Evolutionary conservation across 352 stramenopile genomes (phyloP), one percentile per base, ranked within the genome.

Genomic region (Globisporangium takayamanum): DNA sequence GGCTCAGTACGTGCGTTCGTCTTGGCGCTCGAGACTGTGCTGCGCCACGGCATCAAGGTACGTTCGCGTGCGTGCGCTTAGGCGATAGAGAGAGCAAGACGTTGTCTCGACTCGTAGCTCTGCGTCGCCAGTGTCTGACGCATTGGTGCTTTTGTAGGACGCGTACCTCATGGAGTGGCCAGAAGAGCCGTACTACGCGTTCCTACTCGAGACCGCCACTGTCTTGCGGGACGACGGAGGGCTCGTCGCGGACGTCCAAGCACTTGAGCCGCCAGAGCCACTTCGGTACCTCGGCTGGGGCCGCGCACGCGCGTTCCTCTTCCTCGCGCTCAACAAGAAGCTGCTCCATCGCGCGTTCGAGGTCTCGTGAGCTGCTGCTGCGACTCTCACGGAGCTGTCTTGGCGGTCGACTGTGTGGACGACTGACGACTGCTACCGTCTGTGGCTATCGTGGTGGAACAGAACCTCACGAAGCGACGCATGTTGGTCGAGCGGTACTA

Each of bases 321-420:
- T 84, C 18, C 48, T 84, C 45, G 79, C 80, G n/a, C 64, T 93
- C 48, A 93, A 88, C 50, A 87, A 82, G 57, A 77, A 78, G 37
- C 77, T 93, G 36, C 72, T 93, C 10, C 83, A 89, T 39, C 77
- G 76, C 30, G 83, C 79, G 1, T 80, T 93, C 28, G 83, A 93
- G 66, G 61, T 44, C 26, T 36, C 30, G 30, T 2, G 30, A 7
- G 1, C 22, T 46, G 10, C 15, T 39, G 18, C 18, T 8, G 5
- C 44, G 25, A 16, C 39, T 45, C 39, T n/a, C 8, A 12, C 11
- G 5, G 39, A 45, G 39, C 2, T 36, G 4, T 36, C 30, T 12
- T 16, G 10, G 37, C 14, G 37, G 1, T 11, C 26, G n/a, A 47
- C 14, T 20, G 50, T 55, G 20, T 25, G 41, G 15, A 41, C 37